These are phyloP conservation scores for Syzygium grande DNA, from an alignment of 345 rosid genomes.

Conservation along the genomic window DNA sequence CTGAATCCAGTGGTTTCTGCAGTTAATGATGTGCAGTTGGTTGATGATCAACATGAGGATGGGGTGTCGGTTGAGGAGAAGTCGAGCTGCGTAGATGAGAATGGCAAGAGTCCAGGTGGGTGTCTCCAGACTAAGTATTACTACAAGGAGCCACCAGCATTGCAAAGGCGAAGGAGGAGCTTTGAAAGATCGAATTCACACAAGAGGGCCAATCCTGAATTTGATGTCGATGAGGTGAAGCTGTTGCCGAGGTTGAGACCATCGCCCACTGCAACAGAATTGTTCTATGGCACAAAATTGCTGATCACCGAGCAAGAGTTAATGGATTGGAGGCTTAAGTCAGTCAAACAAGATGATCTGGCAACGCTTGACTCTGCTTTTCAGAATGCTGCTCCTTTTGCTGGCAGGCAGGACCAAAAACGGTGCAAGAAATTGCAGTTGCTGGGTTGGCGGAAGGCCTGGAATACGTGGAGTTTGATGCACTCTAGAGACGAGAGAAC, in stretches of 20 bases:
- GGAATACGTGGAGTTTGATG: neutral
- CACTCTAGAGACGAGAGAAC: neutral
- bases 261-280: conserved; percentile 36
- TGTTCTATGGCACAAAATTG: conserved; percentile 40
- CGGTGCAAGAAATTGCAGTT: neutral
- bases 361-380: neutral
- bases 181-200: conserved; percentile 11
- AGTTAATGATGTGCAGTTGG: conserved; percentile 42
- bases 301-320: conserved; percentile 49
- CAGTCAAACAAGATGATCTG: conserved; percentile 2
- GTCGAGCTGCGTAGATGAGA: conserved; percentile 6
- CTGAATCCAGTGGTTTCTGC: conserved; percentile 38
- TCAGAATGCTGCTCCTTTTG: neutral
- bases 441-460: neutral
- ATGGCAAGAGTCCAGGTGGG: conserved; percentile 19
- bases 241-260: conserved; percentile 18
- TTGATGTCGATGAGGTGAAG: conserved; percentile 22
- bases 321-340: conserved; percentile 34
- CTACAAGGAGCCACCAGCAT: conserved; percentile 3
- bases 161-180: conserved; percentile 17
- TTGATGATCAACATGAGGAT: conserved; percentile 5
- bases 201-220: conserved; percentile 3
- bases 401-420: neutral
- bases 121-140: conserved; percentile 19
- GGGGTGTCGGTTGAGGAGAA: conserved; percentile 13